Evolutionary conservation across 208 protist genomes (phyloP).

Genomic region (Zelonia costaricensis): DNA sequence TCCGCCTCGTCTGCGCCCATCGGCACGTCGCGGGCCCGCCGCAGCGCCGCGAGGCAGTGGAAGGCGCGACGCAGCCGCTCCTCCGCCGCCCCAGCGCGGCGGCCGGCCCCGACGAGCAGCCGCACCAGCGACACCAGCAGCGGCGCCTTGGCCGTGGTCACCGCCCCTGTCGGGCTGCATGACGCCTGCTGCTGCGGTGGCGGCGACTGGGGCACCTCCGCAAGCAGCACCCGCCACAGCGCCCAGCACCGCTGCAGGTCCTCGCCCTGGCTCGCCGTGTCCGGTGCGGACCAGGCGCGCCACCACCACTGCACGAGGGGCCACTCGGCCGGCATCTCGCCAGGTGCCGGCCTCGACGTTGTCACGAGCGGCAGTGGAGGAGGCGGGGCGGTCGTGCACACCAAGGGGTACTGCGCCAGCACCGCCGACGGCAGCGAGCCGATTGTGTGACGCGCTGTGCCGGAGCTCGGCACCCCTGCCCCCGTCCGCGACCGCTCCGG

Average conservation of each 20-base stretch:
- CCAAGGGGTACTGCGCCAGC: constrained; percentile 6
- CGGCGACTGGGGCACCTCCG: neutral
- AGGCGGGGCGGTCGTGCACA: neutral
- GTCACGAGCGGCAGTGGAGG: neutral
- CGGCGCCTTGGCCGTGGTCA: neutral
- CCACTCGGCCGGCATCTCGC: constrained; percentile 16
- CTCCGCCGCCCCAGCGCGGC: constrained; percentile 1
- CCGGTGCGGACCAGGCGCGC: neutral
- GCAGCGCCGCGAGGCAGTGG: constrained; percentile 24
- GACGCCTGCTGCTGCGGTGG: neutral
- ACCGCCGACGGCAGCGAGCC: constrained; percentile 12
- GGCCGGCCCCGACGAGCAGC: constrained; percentile 11
- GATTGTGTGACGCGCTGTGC: constrained; percentile 9
- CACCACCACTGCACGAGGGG: constrained; percentile 26
- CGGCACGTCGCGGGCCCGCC: neutral
- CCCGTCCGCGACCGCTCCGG: neutral
- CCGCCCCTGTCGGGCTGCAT: neutral
- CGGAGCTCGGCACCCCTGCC: constrained; percentile 4
- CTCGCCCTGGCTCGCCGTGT: neutral
- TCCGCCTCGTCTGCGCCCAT: neutral
- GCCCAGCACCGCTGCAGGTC: constrained; percentile 23
- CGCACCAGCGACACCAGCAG: constrained; percentile 11
- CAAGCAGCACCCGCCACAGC: constrained; percentile 25
- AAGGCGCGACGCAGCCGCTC: constrained; percentile 21
- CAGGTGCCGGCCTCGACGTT: neutral